Conservation (phyloP, 805 yeast species). For the Lipomyces kockii region DNA sequence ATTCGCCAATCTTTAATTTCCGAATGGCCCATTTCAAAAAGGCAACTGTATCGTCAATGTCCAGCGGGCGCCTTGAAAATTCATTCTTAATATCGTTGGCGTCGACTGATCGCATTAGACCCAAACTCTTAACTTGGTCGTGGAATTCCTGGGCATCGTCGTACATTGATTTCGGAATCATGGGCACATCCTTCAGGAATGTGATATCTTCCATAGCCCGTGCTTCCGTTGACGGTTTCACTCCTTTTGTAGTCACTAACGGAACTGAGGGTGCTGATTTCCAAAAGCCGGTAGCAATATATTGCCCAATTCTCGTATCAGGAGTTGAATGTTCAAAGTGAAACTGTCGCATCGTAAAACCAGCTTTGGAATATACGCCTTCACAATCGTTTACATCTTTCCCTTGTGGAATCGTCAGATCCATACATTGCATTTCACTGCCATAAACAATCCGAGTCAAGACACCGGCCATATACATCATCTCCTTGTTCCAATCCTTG, state of each 20-base stretch:
- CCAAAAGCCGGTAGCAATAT: constrained; percentile 48
- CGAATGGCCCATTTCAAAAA: constrained; percentile 43
- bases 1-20: constrained; percentile 24
- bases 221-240: constrained; percentile 42
- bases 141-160: constrained; percentile 40
- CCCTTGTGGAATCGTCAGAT: constrained; percentile 12
- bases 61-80: constrained; percentile 41
- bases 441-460: constrained; percentile 47
- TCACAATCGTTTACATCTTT: constrained; percentile 15
- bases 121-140: constrained; percentile 38
- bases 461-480: constrained; percentile 48
- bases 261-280: constrained; percentile 40
- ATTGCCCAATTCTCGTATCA: constrained; percentile 45
- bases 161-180: constrained; percentile 39
- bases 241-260: constrained; percentile 45
- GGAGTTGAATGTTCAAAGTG: constrained; percentile 46
- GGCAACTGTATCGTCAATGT: constrained; percentile 30
- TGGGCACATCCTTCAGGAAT: constrained; percentile 41
- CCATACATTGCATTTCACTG: constrained; percentile 40
- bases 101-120: constrained; percentile 39
- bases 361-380: constrained; percentile 35
- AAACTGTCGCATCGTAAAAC: constrained; percentile 43
- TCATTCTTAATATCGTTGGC: constrained; percentile 42
- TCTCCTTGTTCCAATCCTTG: constrained; percentile 49
- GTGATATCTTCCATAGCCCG: constrained; percentile 41